A percentile compares a stretch with the other conserved stretches of the same genome.
phyloP scores from a whole-genome alignment of 257 asterid genomes.

The Jacaranda copaia region DNA sequence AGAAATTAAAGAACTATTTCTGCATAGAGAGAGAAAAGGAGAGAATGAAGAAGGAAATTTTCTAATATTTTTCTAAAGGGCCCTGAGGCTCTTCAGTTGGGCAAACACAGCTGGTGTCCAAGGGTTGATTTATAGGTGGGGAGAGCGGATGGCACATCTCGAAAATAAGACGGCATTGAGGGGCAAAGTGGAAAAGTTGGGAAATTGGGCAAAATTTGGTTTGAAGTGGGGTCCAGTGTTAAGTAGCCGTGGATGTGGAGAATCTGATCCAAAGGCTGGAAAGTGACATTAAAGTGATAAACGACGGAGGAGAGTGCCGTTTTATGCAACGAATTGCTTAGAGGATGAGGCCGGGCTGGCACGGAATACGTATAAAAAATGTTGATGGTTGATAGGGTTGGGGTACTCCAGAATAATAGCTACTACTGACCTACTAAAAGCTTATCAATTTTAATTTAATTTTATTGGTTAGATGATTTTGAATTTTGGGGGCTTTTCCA shows the following conservation, averaged over 20 bases:
- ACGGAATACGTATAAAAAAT: constrained; percentile 23
- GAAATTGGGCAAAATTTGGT: constrained; percentile 31
- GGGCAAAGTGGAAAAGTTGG: constrained; percentile 33
- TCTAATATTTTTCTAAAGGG: constrained; percentile 43
- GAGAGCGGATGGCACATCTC: constrained; percentile 29
- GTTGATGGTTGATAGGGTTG: constrained; percentile 22
- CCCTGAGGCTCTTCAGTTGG: constrained; percentile 77
- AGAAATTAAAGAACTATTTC: not conserved
- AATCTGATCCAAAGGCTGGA: constrained; percentile 45
- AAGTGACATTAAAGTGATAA: constrained; percentile 16
- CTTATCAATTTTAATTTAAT: not conserved
- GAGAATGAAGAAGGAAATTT: not conserved
- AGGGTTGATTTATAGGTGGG: constrained; percentile 63
- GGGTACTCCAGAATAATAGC: constrained; percentile 19
- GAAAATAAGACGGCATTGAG: constrained; percentile 30
- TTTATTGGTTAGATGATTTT: not conserved
- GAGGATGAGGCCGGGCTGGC: constrained; percentile 28
- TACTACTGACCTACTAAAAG: constrained; percentile 21
- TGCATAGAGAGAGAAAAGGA: constrained; percentile 5
- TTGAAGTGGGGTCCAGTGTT: constrained; percentile 29
- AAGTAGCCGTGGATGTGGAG: constrained; percentile 11
- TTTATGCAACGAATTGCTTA: constrained; percentile 29
- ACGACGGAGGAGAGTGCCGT: constrained; percentile 39
- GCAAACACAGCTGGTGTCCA: constrained; percentile 77
- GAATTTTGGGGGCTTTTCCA: not conserved